These are phyloP conservation scores for Catharanthus roseus DNA, from an alignment of 257 asterid genomes.

Conservation along the genomic window DNA sequence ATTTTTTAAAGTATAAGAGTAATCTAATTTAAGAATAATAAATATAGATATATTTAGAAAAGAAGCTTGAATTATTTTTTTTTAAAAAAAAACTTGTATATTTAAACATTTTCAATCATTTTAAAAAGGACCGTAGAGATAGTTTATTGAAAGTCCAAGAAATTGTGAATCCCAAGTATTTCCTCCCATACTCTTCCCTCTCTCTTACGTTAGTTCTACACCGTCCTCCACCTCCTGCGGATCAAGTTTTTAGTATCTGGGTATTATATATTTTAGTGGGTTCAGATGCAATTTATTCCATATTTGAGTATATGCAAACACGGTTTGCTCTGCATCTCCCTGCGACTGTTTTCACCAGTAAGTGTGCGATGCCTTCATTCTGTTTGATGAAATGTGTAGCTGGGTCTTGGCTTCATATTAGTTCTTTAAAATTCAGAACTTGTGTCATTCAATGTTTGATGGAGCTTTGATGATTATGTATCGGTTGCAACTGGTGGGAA, in stretches of 20 bases:
- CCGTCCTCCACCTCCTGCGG: constrained; percentile 4
- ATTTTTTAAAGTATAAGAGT: too few relatives aligned
- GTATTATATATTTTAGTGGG: neutral
- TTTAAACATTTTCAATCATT: too few relatives aligned
- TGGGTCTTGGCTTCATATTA: neutral
- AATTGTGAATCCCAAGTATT: constrained; percentile 4
- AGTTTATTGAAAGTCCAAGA: neutral
- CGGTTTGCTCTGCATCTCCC: too few relatives aligned
- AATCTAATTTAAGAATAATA: too few relatives aligned
- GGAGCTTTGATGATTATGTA: neutral
- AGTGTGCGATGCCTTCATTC: neutral
- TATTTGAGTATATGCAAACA: neutral
- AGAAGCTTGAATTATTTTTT: too few relatives aligned
- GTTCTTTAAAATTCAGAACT: neutral
- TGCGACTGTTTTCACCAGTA: neutral
- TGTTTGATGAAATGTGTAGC: constrained; percentile 1
- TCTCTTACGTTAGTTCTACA: neutral
- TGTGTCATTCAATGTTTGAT: neutral
- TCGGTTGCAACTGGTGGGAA: neutral
- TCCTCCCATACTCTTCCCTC: neutral
- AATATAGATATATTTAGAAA: too few relatives aligned
- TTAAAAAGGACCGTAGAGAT: too few relatives aligned
- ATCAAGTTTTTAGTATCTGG: constrained; percentile 1
- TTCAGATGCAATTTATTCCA: neutral
- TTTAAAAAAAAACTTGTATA: too few relatives aligned